A percentile compares a stretch with the other conserved stretches of the same genome.
phyloP scores from a whole-genome alignment of 2,329 filamentous ascomycete species.

The Scortechinia acanthostroma region DNA sequence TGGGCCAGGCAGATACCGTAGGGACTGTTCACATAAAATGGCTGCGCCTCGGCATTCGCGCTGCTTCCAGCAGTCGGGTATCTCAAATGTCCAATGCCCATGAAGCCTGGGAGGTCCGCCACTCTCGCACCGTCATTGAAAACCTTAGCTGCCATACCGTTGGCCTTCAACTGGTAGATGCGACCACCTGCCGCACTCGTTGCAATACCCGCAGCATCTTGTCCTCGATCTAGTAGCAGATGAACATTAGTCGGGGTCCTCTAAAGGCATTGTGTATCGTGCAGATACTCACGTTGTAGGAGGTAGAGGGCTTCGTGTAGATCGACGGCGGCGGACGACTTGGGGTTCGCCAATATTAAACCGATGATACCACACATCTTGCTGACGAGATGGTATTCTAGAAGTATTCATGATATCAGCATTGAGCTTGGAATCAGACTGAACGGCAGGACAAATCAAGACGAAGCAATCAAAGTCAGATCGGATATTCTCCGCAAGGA shows the following conservation, averaged over 20 bases:
- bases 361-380: slow-evolving; percentile 37
- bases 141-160: slow-evolving; percentile 78
- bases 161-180: slow-evolving; percentile 84
- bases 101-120: slow-evolving; percentile 71
- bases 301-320: slow-evolving; percentile 68
- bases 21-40: slow-evolving; percentile 84
- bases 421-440: not conserved
- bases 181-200: slow-evolving; percentile 69
- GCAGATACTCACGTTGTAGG: slow-evolving; percentile 43
- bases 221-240: slow-evolving; percentile 52
- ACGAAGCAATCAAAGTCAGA: not conserved
- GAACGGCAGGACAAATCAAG: not conserved
- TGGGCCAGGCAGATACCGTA: slow-evolving; percentile 77
- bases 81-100: slow-evolving; percentile 79
- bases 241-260: slow-evolving; percentile 36
- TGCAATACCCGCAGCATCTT: slow-evolving; percentile 83
- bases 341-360: slow-evolving; percentile 32
- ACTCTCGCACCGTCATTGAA: slow-evolving; percentile 75
- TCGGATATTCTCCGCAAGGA: slow-evolving; percentile 27
- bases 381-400: slow-evolving; percentile 12
- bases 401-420: slow-evolving; percentile 9
- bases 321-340: slow-evolving; percentile 47
- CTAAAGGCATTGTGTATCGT: slow-evolving; percentile 10
- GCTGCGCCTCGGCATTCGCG: slow-evolving; percentile 78
- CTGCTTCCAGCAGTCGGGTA: slow-evolving; percentile 86